Conservation (phyloP, 129 eudicot genomes). For the Lactuca sativa region DNA sequence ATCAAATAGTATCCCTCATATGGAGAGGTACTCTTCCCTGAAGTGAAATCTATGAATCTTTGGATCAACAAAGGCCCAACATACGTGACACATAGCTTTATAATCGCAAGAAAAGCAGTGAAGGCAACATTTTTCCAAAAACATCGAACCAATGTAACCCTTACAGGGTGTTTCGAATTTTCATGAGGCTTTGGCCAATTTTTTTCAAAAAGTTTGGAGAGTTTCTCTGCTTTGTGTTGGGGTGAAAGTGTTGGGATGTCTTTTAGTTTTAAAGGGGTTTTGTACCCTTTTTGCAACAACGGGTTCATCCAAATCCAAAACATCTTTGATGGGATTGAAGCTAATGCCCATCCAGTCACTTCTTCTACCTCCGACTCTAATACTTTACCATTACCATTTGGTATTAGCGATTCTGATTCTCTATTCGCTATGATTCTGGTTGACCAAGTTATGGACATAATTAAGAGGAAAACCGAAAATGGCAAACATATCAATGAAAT, state of each 20-base stretch:
- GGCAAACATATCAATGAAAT: slow-evolving; percentile 38
- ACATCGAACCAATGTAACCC: slow-evolving; percentile 60
- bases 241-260: slow-evolving; percentile 87
- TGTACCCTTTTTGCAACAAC: slow-evolving; percentile 56
- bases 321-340: slow-evolving; percentile 57
- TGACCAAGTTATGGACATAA: slow-evolving; percentile 54
- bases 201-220: slow-evolving; percentile 60
- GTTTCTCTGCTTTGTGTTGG: slow-evolving; percentile 62
- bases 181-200: slow-evolving; percentile 82
- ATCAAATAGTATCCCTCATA: slow-evolving; percentile 86
- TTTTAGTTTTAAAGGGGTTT: slow-evolving; percentile 48
- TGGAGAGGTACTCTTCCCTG: slow-evolving; percentile 58
- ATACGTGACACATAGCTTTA: slow-evolving; percentile 68
- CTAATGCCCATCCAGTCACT: slow-evolving; percentile 60
- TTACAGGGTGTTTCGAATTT: slow-evolving; percentile 69
- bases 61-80: slow-evolving; percentile 80
- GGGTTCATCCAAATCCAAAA: slow-evolving; percentile 93
- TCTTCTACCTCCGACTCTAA: slow-evolving; percentile 26
- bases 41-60: slow-evolving; percentile 63
- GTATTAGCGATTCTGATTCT: slow-evolving; percentile 23
- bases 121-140: slow-evolving; percentile 73
- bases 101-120: slow-evolving; percentile 63
- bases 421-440: slow-evolving; percentile 43
- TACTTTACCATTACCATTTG: slow-evolving; percentile 3
- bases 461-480: slow-evolving; percentile 49